Percentiles rank a stretch among this genome's conserved stretches.
phyloP scores from a whole-genome alignment of 768 basidiomycete species.

The Lactarius quietus region DNA sequence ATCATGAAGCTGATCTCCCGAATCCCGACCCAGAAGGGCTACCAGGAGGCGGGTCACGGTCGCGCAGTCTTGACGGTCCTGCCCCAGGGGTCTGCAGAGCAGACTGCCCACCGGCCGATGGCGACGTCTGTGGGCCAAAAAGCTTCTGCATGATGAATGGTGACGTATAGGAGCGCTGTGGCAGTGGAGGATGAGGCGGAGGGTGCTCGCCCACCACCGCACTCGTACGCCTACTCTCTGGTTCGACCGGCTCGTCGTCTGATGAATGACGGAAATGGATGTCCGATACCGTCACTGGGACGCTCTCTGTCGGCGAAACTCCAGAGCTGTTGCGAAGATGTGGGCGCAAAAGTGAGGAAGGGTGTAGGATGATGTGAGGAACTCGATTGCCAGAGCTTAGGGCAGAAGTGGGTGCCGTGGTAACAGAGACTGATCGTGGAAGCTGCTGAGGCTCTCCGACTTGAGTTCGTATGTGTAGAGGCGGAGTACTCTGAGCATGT shows the following conservation, averaged over 20 bases:
- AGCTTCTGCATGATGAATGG: conserved; percentile 37
- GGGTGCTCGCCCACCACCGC: conserved; percentile 23
- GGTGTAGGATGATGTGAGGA: conserved; percentile 22
- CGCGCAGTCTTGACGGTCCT: conserved; percentile 17
- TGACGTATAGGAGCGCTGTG: conserved; percentile 26
- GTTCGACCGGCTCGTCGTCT: conserved; percentile 27
- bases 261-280: conserved; percentile 37
- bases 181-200: conserved; percentile 31
- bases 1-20: conserved; percentile 12
- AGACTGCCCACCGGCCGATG: neutral
- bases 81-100: conserved; percentile 16
- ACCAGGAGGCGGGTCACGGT: conserved; percentile 10
- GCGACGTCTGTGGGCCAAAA: conserved; percentile 26
- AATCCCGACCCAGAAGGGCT: conserved; percentile 2
- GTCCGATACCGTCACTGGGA: conserved; percentile 36
- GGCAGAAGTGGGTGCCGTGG: conserved; percentile 9
- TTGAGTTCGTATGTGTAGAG: conserved; percentile 19
- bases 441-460: conserved; percentile 4
- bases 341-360: conserved; percentile 27
- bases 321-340: conserved; percentile 15
- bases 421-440: conserved; percentile 18
- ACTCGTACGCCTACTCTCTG: conserved; percentile 29
- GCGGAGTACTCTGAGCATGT: conserved; percentile 9
- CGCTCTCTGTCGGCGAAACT: conserved; percentile 35
- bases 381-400: neutral